Evolutionary conservation across 2,329 filamentous ascomycete species (phyloP), one percentile per base, ranked within the genome.

Genomic region (Bipolaris oryzae): DNA sequence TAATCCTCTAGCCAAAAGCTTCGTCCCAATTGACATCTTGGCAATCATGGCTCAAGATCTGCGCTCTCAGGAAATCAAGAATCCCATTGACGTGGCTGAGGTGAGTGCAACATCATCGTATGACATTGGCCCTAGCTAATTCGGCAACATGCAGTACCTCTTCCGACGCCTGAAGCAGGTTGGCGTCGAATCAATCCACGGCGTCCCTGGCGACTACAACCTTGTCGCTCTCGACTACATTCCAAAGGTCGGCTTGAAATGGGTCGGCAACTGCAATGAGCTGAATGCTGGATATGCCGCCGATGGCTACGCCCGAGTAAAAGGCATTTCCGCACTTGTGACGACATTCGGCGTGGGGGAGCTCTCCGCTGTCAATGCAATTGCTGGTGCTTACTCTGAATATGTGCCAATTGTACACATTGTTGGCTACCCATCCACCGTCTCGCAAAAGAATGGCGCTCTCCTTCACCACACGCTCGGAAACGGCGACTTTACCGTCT

Each of bases 401-500:
- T 79, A 74, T 45, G 78, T 79, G 5, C 79, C 79, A 13, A 73
- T 81, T 34, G 74, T 81, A 3, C 79, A 81, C 66, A 80, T 81
- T 31, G 79, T 81, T 23, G 79, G 79, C 39, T 77, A 77, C 37
- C 79, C 79, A 1, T 76, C 76, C 10, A 79, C 76, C 10, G 39
- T 64, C 5, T 74, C 76, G 1, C 77, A 80, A 64, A 71, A 72
- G 42, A 72, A 76, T 59, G 75, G 77, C 39, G 73, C 76, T 44
- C 71, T 80, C 3, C 70, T 82, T 13, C 80, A 82, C 58, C 80
- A 81, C 64, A 80, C 78, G 0, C 74, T 80, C 28, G 79, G 79
- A 41, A 79, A 80, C 67, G 79, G 91, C 57, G 89, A 96, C 77
- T 96, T 90, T 77, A 87, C 89, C 58, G 90, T 92, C 52, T 96